These are phyloP conservation scores for Heterobasidion annosum DNA, from an alignment of 1,284 basidiomycete genomes.

Conservation along the genomic window DNA sequence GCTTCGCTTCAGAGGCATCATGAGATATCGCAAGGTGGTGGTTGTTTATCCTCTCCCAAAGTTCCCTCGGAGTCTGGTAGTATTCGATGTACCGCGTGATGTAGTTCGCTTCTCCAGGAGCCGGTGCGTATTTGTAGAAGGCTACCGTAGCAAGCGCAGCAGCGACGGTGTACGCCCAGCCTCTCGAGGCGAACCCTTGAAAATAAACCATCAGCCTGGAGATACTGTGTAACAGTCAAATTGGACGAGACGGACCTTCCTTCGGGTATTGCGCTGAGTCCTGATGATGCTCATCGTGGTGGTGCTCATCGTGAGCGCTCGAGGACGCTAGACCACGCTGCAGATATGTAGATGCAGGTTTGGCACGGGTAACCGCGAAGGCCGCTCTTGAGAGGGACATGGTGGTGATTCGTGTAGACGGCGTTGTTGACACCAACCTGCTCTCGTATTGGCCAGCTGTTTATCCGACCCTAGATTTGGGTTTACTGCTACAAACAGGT, in stretches of 20 bases:
- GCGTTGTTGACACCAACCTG: constrained; percentile 1
- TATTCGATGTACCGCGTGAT: constrained; percentile 55
- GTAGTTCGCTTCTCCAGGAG: constrained; percentile 45
- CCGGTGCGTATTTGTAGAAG: constrained; percentile 61
- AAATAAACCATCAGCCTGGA: background rate
- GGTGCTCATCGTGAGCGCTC: constrained; percentile 22
- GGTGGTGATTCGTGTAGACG: constrained; percentile 5
- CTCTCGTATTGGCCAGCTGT: background rate
- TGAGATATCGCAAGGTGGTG: constrained; percentile 45
- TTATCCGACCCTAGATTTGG: background rate
- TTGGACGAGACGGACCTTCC: constrained; percentile 38
- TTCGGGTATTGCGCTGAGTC: constrained; percentile 38
- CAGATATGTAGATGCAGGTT: constrained; percentile 11
- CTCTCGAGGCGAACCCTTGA: constrained; percentile 46
- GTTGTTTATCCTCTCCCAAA: constrained; percentile 44
- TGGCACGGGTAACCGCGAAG: constrained; percentile 18
- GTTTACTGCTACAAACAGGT: too few species aligned
- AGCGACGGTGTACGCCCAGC: constrained; percentile 53
- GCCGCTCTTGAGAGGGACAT: constrained; percentile 29
- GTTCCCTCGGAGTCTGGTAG: constrained; percentile 37
- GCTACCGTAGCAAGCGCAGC: constrained; percentile 35
- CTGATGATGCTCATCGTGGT: constrained; percentile 26
- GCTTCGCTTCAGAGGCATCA: constrained; percentile 31
- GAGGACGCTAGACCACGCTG: constrained; percentile 31
- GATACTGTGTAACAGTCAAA: background rate